Evolutionary conservation across 805 yeast genomes (phyloP).

Genomic region (Ogataea angusta): DNA sequence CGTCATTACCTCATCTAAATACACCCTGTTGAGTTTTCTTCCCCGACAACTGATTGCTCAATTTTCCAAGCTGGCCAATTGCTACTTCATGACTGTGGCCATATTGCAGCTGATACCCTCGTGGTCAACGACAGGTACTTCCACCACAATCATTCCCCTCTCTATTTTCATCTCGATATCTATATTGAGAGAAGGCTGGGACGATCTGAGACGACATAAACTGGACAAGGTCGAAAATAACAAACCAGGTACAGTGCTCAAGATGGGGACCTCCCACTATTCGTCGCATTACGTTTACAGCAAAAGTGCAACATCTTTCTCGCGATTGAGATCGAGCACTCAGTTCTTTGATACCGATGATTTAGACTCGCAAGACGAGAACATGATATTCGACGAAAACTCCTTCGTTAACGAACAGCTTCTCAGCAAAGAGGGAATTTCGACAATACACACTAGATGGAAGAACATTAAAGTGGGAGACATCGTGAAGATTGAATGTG

Average conservation of each 20-base stretch:
- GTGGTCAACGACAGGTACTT: slow-evolving; percentile 96
- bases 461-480: slow-evolving; percentile 85
- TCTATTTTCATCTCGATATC: slow-evolving; percentile 84
- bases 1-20: slow-evolving; percentile 80
- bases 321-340: slow-evolving; percentile 26
- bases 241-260: slow-evolving; percentile 42
- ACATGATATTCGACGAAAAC: slow-evolving; percentile 16
- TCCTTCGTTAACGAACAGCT: slow-evolving; percentile 24
- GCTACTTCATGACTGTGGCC: slow-evolving; percentile 86
- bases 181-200: slow-evolving; percentile 89
- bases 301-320: slow-evolving; percentile 29
- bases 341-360: slow-evolving; percentile 24
- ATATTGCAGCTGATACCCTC: slow-evolving; percentile 93
- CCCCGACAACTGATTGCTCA: slow-evolving; percentile 90
- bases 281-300: slow-evolving; percentile 16
- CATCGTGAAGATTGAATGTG: slow-evolving; percentile 63
- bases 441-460: slow-evolving; percentile 49
- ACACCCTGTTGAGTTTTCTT: slow-evolving; percentile 72
- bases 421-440: slow-evolving; percentile 18
- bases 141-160: slow-evolving; percentile 89
- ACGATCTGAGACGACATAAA: slow-evolving; percentile 83
- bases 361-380: slow-evolving; percentile 18
- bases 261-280: slow-evolving; percentile 10
- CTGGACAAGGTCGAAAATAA: slow-evolving; percentile 85
- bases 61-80: slow-evolving; percentile 87